These are phyloP conservation scores for Lipomyces mesembrius DNA, from an alignment of 805 yeast species.

Conservation along the genomic window DNA sequence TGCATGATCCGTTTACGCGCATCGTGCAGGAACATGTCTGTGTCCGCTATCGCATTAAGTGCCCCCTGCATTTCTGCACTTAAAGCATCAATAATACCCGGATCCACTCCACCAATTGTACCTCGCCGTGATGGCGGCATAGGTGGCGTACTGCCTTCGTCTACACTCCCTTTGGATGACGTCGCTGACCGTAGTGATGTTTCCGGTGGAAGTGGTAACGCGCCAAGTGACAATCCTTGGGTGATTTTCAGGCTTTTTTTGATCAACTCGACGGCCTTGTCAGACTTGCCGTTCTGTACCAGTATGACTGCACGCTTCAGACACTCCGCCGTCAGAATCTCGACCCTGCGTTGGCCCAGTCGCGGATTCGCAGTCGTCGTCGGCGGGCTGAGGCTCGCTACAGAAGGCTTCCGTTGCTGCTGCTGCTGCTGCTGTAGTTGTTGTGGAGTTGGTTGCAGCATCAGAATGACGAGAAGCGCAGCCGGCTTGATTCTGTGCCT, in stretches of 20 bases:
- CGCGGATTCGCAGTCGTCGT: slow-evolving; percentile 8
- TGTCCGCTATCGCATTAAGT: slow-evolving; percentile 5
- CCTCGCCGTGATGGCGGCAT: not conserved
- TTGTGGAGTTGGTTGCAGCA: slow-evolving; percentile 4
- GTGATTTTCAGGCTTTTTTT: slow-evolving; percentile 16
- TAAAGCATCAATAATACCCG: slow-evolving; percentile 5
- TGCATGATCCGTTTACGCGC: slow-evolving; percentile 36
- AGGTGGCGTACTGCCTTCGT: not conserved
- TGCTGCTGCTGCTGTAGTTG: not conserved
- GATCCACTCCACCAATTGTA: slow-evolving; percentile 11
- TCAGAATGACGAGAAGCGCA: slow-evolving; percentile 7
- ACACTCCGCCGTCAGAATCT: slow-evolving; percentile 23
- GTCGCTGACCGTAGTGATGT: not conserved
- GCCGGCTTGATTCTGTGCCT: slow-evolving; percentile 9
- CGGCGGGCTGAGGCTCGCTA: slow-evolving; percentile 3
- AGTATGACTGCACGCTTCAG: slow-evolving; percentile 14
- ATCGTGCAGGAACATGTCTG: slow-evolving; percentile 28
- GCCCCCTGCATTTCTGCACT: slow-evolving; percentile 10
- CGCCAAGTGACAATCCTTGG: slow-evolving; percentile 22
- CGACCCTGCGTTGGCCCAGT: slow-evolving; percentile 28
- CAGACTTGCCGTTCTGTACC: slow-evolving; percentile 18
- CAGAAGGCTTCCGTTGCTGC: slow-evolving; percentile 1
- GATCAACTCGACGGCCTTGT: slow-evolving; percentile 16
- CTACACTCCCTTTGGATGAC: not conserved
- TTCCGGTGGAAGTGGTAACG: slow-evolving; percentile 18